Base-by-base conservation (phyloP, 768 basidiomycete genomes). In the Mycena pura region DNA sequence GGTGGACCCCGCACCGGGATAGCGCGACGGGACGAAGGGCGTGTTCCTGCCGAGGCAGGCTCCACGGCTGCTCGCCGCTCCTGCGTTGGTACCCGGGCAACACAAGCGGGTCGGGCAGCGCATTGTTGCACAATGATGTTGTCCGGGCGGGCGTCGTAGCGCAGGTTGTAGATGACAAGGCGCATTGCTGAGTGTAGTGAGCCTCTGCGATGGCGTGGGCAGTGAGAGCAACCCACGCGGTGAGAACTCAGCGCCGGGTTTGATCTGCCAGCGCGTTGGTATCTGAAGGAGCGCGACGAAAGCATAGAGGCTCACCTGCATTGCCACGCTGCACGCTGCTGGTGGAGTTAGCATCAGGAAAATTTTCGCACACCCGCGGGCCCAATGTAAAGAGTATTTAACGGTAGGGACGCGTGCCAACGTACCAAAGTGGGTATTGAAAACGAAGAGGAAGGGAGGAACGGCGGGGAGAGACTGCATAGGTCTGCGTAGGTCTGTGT, bases 111-210 rank as follows among this genome's bases (percentile, higher is more conserved):
- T 84, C 78, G 5, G 74, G 72, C 13, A 86, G 76, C 3, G 70
- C 56, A 2, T 60, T 82, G 71, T 57, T 76, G 72, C n/a, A 85
- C 80, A 10, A 81, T 76, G 34, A 84, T 80, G 48, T 71, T 76
- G 71, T 86, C 76, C n/a, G 83, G 83, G 65, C 74, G 72, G 17
- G 78, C 79, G 71, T 86, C 85, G 64, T 77, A 86, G 17, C 85
- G 83, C 32, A 86, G 68, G 70, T 86, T 86, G 70, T 80, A 86
- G 0, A 82, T 78, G 11, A 77, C 77, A 41, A 84, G 61, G 31
- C 80, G 73, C 70, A 78, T 72, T 6, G 67, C 66, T 48, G 49
- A 10, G 5, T 22, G 13, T n/a, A 19, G 19, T 11, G 2, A 29
- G 24, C 21, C 11, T 6, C 38, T 25, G 17, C 8, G 36, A 15